These are phyloP conservation scores for Gonapodya prolifera DNA, from an alignment of 192 early-diverging fungal genomes.

Conservation along the genomic window DNA sequence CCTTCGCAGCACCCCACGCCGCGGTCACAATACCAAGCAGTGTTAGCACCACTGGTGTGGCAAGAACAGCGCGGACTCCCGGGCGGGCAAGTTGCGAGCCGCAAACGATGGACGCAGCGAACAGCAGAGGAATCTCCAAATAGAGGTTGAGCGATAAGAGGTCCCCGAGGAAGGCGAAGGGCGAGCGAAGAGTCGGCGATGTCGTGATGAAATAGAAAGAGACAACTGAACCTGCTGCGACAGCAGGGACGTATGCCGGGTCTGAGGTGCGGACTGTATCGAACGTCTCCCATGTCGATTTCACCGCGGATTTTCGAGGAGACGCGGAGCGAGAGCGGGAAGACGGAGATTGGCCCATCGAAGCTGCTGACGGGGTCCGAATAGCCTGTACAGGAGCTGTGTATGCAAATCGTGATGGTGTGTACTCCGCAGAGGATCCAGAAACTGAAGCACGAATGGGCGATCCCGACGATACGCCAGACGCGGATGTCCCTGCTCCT, in stretches of 20 bases:
- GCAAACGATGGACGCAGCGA: neutral
- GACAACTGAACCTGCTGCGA: neutral
- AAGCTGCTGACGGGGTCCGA: too few relatives aligned
- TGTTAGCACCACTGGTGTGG: neutral
- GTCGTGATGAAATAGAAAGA: neutral
- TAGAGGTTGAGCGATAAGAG: neutral
- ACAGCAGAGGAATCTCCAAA: neutral
- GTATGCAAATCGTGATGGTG: too few relatives aligned
- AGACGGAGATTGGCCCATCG: too few relatives aligned
- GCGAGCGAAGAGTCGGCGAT: neutral
- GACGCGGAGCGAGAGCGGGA: too few relatives aligned
- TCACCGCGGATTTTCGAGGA: too few relatives aligned
- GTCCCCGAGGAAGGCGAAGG: neutral
- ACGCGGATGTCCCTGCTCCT: too few relatives aligned
- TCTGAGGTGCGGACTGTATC: neutral
- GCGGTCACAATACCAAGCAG: neutral
- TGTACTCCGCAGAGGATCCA: too few relatives aligned
- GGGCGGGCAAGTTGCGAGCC: neutral
- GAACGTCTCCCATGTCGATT: too few relatives aligned
- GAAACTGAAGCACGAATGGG: too few relatives aligned
- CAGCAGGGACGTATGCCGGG: neutral
- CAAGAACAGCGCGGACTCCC: neutral
- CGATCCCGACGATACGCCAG: too few relatives aligned
- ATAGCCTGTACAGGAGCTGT: too few relatives aligned
- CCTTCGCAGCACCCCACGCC: neutral